phyloP scores from a whole-genome alignment of 192 early-diverging fungal species.

The Coemansia sp. region DNA sequence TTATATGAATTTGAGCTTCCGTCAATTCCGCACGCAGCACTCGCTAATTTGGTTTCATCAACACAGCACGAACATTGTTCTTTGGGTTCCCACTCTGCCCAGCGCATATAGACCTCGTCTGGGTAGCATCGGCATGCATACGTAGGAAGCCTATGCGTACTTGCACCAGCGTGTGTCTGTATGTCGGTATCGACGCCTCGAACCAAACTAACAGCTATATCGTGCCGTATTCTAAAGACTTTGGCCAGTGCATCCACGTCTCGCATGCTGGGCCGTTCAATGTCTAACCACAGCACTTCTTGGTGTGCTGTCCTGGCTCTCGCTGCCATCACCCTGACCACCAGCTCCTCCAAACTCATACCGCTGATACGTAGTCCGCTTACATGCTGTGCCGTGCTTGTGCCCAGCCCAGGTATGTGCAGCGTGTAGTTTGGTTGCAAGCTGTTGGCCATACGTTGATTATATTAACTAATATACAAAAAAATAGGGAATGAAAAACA shows the following conservation, averaged over 20 bases:
- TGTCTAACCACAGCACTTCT: constrained; percentile 11
- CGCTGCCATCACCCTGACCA: background rate
- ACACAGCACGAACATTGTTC: background rate
- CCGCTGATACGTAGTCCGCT: background rate
- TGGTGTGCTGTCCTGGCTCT: background rate
- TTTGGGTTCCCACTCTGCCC: background rate
- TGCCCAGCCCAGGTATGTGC: constrained; percentile 1
- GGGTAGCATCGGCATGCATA: background rate
- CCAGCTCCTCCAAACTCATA: constrained; percentile 3
- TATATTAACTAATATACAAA: too few species aligned
- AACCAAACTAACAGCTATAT: background rate
- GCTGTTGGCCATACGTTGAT: too few species aligned
- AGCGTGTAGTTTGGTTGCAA: too few species aligned
- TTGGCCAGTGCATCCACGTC: background rate
- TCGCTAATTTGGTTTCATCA: background rate
- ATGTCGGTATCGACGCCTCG: background rate
- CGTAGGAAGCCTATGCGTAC: background rate
- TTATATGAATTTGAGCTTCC: background rate
- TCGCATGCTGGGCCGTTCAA: background rate
- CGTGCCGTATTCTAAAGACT: constrained; percentile 6
- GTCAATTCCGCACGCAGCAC: background rate
- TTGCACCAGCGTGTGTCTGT: too few species aligned
- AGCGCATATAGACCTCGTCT: constrained; percentile 6
- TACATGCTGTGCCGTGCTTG: background rate
- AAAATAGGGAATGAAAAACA: too few species aligned